Conservation (phyloP, 495 filamentous ascomycete genomes). For the Geopyxis carbonaria region DNA sequence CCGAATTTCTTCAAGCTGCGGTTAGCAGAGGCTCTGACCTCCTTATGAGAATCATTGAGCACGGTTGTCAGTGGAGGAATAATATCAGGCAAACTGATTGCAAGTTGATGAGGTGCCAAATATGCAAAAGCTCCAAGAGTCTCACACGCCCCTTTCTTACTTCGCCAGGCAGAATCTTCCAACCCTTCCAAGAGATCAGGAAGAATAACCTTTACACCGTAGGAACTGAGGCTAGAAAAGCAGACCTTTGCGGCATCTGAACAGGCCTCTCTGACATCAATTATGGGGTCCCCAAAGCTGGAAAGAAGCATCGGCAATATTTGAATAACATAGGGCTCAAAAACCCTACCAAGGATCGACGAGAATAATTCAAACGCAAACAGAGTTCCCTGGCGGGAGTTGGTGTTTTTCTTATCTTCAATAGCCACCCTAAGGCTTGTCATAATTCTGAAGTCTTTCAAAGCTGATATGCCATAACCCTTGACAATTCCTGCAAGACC, state of each 20-base stretch:
- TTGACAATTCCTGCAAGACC: constrained; percentile 79
- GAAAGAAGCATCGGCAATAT: constrained; percentile 79
- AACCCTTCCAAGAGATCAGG: constrained; percentile 84
- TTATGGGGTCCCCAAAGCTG: constrained; percentile 73
- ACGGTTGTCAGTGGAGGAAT: constrained; percentile 89
- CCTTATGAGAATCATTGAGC: constrained; percentile 93
- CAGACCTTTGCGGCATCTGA: constrained; percentile 85
- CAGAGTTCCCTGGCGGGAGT: constrained; percentile 74
- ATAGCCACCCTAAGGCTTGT: constrained; percentile 54
- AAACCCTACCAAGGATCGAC: constrained; percentile 64
- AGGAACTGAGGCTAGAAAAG: constrained; percentile 83
- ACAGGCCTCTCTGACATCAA: constrained; percentile 82
- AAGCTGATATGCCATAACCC: constrained; percentile 63
- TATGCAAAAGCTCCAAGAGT: constrained; percentile 96
- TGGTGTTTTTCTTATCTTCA: constrained; percentile 82
- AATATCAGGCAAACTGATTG: constrained; percentile 80
- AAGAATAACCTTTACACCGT: constrained; percentile 83
- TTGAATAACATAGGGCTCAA: constrained; percentile 92
- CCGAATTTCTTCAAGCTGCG: constrained; percentile 92
- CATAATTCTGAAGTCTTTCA: constrained; percentile 76
- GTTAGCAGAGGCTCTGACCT: constrained; percentile 80
- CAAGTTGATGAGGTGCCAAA: constrained; percentile 83
- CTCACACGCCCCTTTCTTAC: constrained; percentile 95
- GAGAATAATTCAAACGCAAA: constrained; percentile 83
- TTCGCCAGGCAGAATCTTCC: constrained; percentile 90